These are phyloP conservation scores for Cydonia oblonga DNA, from an alignment of 331 rosid species.

Conservation along the genomic window DNA sequence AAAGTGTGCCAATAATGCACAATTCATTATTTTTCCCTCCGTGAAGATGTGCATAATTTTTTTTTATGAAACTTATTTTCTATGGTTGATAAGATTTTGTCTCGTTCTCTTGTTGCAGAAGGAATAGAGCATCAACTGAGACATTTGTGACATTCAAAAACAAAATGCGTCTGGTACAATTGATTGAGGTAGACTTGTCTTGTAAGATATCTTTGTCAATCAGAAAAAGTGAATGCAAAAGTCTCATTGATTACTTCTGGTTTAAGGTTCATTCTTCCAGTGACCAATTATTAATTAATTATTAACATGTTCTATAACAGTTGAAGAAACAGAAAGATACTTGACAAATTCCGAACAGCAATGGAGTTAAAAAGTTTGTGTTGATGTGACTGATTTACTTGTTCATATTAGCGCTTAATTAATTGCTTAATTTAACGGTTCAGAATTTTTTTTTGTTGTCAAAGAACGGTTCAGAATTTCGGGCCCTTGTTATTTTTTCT, in stretches of 20 bases:
- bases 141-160: neutral
- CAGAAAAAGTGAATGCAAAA: neutral
- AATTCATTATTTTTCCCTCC: no score
- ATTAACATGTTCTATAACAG: neutral
- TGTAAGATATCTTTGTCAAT: neutral
- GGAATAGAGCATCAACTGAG: neutral
- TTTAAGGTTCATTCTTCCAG: neutral
- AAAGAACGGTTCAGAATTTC: constrained; percentile 6
- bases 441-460: no score
- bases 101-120: neutral
- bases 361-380: constrained; percentile 9
- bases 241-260: neutral
- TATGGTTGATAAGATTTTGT: neutral
- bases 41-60: no score
- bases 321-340: constrained; percentile 5
- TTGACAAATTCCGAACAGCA: constrained; percentile 1
- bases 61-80: neutral
- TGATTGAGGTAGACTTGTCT: neutral
- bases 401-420: constrained; percentile 8
- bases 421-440: constrained; percentile 13
- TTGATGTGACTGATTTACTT: neutral
- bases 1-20: no score
- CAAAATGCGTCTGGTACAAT: neutral
- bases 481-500: constrained; percentile 5
- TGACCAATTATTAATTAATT: neutral